Evolutionary conservation across 2,329 filamentous ascomycete species (phyloP).

Genomic region (Daldinia sp.): DNA sequence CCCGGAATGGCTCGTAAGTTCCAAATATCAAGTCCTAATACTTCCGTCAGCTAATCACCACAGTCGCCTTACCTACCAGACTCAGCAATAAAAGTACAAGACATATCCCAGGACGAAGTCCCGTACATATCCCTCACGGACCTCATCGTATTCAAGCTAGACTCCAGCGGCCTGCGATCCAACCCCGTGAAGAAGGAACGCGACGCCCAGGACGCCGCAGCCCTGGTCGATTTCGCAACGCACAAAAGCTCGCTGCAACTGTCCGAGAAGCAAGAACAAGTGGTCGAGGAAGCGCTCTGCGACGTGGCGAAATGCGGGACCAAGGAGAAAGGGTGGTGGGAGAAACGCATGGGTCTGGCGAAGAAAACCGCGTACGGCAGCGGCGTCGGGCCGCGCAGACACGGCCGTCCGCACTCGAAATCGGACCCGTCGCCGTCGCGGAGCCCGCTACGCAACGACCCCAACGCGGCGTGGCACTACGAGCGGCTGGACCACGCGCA

Average conservation of each 20-base stretch:
- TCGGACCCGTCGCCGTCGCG: conserved; percentile 29
- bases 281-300: conserved; percentile 38
- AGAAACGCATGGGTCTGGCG: conserved; percentile 31
- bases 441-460: conserved; percentile 10
- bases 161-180: conserved; percentile 36
- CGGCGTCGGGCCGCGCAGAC: conserved; percentile 6
- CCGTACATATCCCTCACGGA: conserved; percentile 42
- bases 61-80: conserved; percentile 40
- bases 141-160: conserved; percentile 41
- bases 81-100: conserved; percentile 29
- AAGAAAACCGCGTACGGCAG: neutral
- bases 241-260: conserved; percentile 20
- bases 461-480: conserved; percentile 36
- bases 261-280: conserved; percentile 29
- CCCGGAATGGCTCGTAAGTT: conserved; percentile 41
- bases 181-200: conserved; percentile 36
- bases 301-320: conserved; percentile 34
- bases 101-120: conserved; percentile 35
- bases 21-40: neutral
- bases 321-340: conserved; percentile 39
- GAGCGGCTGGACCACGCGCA: conserved; percentile 36
- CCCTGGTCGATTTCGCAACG: conserved; percentile 33
- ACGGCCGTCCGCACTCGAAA: conserved; percentile 30
- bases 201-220: conserved; percentile 38
- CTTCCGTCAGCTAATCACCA: neutral